Evolutionary conservation across 2,329 filamentous ascomycete genomes (phyloP).

Genomic region (Magnaporthiopsis rhizophila): DNA sequence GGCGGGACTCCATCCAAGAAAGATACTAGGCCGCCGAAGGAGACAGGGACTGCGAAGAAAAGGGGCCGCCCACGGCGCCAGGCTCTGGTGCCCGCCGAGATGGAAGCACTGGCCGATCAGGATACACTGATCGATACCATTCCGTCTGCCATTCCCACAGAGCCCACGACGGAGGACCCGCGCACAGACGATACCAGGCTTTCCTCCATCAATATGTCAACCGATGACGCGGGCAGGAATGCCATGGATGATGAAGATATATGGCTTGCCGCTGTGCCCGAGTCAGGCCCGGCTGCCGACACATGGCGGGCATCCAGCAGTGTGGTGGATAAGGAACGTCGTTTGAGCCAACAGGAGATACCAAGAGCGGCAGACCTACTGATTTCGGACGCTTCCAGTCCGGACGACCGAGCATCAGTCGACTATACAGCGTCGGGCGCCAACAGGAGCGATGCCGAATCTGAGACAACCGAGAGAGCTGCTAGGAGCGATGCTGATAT

Average conservation of each 20-base stretch:
- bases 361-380: neutral
- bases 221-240: neutral
- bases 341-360: neutral
- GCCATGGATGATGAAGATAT: conserved; percentile 13
- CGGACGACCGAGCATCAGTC: conserved; percentile 5
- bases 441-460: conserved; percentile 18
- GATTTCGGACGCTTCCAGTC: neutral
- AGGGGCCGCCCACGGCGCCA: conserved; percentile 24
- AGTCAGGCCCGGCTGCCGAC: conserved; percentile 5
- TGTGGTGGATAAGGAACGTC: neutral
- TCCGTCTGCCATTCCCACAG: neutral
- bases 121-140: conserved; percentile 9
- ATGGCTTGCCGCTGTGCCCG: conserved; percentile 14
- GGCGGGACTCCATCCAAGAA: conserved; percentile 8
- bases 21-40: conserved; percentile 18
- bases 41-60: conserved; percentile 18
- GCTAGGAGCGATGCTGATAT: conserved; percentile 16
- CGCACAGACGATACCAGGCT: conserved; percentile 9
- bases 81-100: conserved; percentile 16
- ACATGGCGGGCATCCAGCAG: neutral
- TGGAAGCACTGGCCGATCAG: conserved; percentile 18
- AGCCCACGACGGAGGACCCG: neutral
- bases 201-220: conserved; percentile 2
- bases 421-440: conserved; percentile 7
- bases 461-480: conserved; percentile 10